Evolutionary conservation across 495 filamentous ascomycete species (phyloP), one percentile per base, ranked within the genome.

Genomic region (Aspergillus carlsbadensis): DNA sequence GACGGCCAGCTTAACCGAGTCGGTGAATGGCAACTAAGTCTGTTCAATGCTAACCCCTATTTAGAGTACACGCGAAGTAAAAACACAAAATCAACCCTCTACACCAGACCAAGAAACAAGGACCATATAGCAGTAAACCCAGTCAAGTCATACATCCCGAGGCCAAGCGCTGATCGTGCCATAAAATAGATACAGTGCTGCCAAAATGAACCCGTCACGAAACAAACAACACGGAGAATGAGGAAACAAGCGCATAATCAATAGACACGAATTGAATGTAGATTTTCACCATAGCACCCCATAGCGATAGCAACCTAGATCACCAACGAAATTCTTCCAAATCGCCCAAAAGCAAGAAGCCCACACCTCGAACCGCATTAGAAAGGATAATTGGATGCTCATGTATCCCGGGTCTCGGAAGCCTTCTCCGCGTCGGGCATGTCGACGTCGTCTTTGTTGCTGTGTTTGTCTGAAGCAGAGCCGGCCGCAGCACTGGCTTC

Each of bases 381-480:
- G 13, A 33, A 46, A 33, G 43, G 40, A 11, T 22, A 39, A 35
- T 22, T 35, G 4, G 11, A 48, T 22, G n/a, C 24, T 47, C 43
- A 61, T 18, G 57, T 34, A 50, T 64, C 57, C 26, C 52, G 58
- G 17, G 58, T 8, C 49, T 60, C 60, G 2, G 58, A 46, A 7
- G 51, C 36, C 40, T 65, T 59, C 52, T 67, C 70, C 11, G 62
- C 67, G 35, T 76, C 73, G 0, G 64, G 56, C 75, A 76, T 78
- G 17, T 75, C 73, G 8, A 67, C 64, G 47, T 78, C 73, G 5
- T 60, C 65, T 37, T 60, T 57, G 29, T 65, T 58, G 5, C 57
- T 50, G 34, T 60, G 52, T 37, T 57, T 59, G 2, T 68, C 56
- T 6, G 58, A 52, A 11, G 39, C 43, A 3, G 63, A 35, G 1